Conservation (phyloP, 768 basidiomycete genomes). For the Lentinus brumalis region DNA sequence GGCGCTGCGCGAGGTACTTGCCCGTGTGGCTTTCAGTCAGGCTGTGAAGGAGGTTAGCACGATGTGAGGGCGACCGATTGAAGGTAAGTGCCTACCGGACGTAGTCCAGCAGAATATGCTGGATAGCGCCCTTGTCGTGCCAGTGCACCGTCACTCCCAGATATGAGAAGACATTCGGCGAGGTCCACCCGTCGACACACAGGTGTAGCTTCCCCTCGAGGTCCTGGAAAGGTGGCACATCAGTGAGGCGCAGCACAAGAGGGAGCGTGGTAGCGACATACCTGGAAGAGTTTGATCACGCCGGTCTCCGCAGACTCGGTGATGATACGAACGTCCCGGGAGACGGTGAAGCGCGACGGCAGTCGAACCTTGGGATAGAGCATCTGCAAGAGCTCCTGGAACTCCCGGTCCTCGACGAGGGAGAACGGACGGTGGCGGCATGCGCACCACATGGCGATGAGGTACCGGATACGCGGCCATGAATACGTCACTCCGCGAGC, state of each 20-base stretch:
- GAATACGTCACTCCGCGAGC: constrained; percentile 2
- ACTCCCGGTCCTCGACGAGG: constrained; percentile 17
- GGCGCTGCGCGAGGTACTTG: constrained; percentile 1
- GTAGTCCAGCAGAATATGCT: constrained; percentile 1
- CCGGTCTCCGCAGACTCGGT: background rate
- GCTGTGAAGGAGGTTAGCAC: background rate
- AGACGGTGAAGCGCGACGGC: constrained; percentile 15
- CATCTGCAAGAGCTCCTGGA: constrained; percentile 16
- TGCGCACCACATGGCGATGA: constrained; percentile 17
- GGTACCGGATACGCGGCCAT: constrained; percentile 8
- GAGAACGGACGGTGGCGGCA: constrained; percentile 24
- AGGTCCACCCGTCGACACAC: constrained; percentile 22
- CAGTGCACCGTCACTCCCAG: constrained; percentile 30
- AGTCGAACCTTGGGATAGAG: constrained; percentile 17
- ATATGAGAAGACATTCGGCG: constrained; percentile 26
- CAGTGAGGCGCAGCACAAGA: no score
- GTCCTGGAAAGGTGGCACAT: no score
- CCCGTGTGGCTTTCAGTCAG: constrained; percentile 11
- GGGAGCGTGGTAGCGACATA: background rate
- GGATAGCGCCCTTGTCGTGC: constrained; percentile 19
- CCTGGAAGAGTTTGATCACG: constrained; percentile 5
- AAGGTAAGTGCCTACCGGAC: background rate
- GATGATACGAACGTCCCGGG: constrained; percentile 17
- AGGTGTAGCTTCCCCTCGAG: constrained; percentile 26
- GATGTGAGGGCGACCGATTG: background rate